Base-by-base conservation (phyloP, 805 yeast species). In the Barnettozyma sp. region DNA sequence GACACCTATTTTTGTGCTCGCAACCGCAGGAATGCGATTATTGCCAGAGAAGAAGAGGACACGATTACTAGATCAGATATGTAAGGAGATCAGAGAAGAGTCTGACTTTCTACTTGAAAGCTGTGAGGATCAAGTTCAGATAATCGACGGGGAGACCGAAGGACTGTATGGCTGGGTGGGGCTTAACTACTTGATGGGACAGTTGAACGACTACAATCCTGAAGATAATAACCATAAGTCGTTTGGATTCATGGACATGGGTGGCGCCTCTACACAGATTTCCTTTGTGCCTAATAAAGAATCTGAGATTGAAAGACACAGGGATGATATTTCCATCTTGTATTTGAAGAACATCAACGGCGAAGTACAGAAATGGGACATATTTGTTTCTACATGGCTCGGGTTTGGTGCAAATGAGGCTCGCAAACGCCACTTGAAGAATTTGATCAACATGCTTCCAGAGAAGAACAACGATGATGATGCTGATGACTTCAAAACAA, bases 361-460 rank as follows among this genome's bases (percentile, higher is more conserved):
- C 17, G 68, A 68, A 3, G 48, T 72, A 2, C 87, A 82, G 43
- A 65, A 69, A 30, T 90, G 95, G 95, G 70, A 77, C 26, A 81
- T 92, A 0, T 92, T 87, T 62, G 97, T 92, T 6, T 82, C 92
- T 23, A 86, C 97, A 0, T 92, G 98, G 98, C 68, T 92, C 9
- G 97, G 97, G 1, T 92, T 85, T 60, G 98, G 98, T 10, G 97
- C 97, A 2, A 92, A 92, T 50, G 86, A 90, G 54, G 97, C 97
- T 8, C 66, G 95, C 27, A 68, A 65, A 36, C 64, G 97, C 42
- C 83, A 82, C 54, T 60, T 85, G 30, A 65, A 65, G 23, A 76
- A 73, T 32, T 54, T 82, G 35, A 66, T 82, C 12, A 58, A 65
- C 38, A 52, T 67, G 5, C 50, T 73, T 17, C 76, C 76, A 0